These are phyloP conservation scores for Tylopilus subfusipes DNA, from an alignment of 768 basidiomycete genomes.

Conservation along the genomic window DNA sequence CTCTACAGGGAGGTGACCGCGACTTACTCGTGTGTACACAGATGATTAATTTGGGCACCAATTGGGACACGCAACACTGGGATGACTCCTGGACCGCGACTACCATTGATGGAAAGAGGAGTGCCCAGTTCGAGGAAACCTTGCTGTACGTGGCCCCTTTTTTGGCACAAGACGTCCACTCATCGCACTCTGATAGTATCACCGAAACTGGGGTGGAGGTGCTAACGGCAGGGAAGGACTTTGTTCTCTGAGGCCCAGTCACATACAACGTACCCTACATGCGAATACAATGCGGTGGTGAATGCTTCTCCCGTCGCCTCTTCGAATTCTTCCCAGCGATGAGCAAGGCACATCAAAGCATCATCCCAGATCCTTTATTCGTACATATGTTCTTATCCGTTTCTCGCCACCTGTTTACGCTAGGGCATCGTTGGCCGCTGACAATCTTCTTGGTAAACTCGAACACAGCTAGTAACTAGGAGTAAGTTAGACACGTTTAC, in stretches of 20 bases:
- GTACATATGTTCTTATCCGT: constrained; percentile 33
- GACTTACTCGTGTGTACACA: constrained; percentile 32
- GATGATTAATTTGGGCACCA: constrained; percentile 90
- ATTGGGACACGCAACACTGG: constrained; percentile 80
- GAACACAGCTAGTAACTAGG: constrained; percentile 25
- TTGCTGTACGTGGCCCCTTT: constrained; percentile 63
- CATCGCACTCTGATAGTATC: constrained; percentile 49
- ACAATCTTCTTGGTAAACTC: constrained; percentile 28
- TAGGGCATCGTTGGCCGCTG: constrained; percentile 25
- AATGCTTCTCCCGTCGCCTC: constrained; percentile 21
- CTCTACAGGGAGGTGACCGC: not conserved
- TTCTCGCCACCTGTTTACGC: constrained; percentile 25
- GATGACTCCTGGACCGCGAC: constrained; percentile 96
- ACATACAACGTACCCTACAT: constrained; percentile 20
- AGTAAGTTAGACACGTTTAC: constrained; percentile 24
- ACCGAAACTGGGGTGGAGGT: constrained; percentile 90
- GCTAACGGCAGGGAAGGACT: constrained; percentile 58
- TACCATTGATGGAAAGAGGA: constrained; percentile 84
- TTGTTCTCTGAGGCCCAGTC: constrained; percentile 20
- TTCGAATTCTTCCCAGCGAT: constrained; percentile 20
- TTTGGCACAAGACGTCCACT: constrained; percentile 12
- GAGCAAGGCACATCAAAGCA: constrained; percentile 24
- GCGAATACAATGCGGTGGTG: constrained; percentile 23
- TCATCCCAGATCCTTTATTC: constrained; percentile 25
- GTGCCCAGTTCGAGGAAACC: constrained; percentile 98